Evolutionary conservation across 148 eudicot species (phyloP).

Genomic region (Rhododendron williamsianum): DNA sequence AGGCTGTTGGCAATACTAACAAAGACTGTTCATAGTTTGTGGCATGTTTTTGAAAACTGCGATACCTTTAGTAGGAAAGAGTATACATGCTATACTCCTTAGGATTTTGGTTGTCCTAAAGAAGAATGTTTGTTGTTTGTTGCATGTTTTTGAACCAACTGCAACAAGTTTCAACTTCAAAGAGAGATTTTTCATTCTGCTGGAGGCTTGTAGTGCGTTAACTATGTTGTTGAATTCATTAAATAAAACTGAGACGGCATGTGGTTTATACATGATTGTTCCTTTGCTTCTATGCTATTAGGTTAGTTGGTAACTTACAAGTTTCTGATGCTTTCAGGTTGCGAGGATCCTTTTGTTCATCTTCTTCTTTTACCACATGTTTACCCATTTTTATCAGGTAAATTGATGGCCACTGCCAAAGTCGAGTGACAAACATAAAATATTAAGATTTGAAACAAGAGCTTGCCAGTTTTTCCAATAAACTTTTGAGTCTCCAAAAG

Average conservation of each 20-base stretch:
- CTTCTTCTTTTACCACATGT: slow-evolving; percentile 72
- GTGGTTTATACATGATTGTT: background rate
- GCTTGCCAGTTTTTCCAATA: background rate
- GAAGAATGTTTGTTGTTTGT: background rate
- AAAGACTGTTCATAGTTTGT: background rate
- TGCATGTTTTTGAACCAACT: background rate
- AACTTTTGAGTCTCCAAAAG: background rate
- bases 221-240: background rate
- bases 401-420: slow-evolving; percentile 6
- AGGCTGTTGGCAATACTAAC: background rate
- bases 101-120: background rate
- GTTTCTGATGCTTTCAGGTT: slow-evolving; percentile 42
- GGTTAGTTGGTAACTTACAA: slow-evolving; percentile 10
- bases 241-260: background rate
- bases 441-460: background rate
- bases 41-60: background rate
- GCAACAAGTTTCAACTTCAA: background rate
- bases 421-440: background rate
- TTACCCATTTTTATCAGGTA: slow-evolving; percentile 71
- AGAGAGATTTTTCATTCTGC: background rate
- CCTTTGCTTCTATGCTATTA: background rate
- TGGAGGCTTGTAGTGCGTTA: background rate
- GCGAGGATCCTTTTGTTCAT: slow-evolving; percentile 72
- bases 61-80: background rate
- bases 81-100: background rate